Conservation (phyloP, 1,139 yeast species). For the Geotrichum citri-aurantii region DNA sequence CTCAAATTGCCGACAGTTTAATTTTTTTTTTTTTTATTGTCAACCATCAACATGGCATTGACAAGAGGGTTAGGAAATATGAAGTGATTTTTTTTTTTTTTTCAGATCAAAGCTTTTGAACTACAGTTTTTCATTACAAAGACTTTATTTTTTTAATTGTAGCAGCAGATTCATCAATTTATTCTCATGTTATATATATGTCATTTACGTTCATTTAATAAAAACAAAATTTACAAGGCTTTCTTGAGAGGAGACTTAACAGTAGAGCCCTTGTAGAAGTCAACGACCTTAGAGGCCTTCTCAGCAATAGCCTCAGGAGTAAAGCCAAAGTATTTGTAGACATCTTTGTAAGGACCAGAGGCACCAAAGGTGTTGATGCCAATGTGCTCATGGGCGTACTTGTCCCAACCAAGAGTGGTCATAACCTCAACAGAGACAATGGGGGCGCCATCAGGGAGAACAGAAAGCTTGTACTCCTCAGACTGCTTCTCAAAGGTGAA, state of each 20-base stretch:
- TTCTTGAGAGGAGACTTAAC: constrained; percentile 71
- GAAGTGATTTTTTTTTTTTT: too few species aligned
- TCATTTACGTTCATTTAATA: background rate
- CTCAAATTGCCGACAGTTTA: too few species aligned
- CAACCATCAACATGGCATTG: too few species aligned
- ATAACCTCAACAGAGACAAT: constrained; percentile 91
- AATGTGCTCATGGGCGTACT: constrained; percentile 94
- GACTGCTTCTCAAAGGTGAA: constrained; percentile 82
- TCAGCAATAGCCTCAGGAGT: constrained; percentile 89
- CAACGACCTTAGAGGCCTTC: constrained; percentile 75
- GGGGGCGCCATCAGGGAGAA: constrained; percentile 93
- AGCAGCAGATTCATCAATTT: background rate
- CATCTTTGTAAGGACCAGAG: constrained; percentile 82
- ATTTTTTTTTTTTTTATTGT: too few species aligned
- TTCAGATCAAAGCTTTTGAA: too few species aligned
- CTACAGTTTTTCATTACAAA: too few species aligned
- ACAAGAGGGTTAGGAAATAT: too few species aligned
- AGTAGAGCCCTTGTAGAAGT: constrained; percentile 74
- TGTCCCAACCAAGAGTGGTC: constrained; percentile 89
- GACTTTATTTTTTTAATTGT: too few species aligned
- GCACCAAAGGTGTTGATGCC: constrained; percentile 97
- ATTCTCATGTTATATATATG: background rate
- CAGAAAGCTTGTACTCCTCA: constrained; percentile 70
- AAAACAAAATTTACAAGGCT: constrained; percentile 46
- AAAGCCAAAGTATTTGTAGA: constrained; percentile 82